These are phyloP conservation scores for Myotisia sp. DNA, from an alignment of 2,329 filamentous ascomycete species.

Conservation along the genomic window DNA sequence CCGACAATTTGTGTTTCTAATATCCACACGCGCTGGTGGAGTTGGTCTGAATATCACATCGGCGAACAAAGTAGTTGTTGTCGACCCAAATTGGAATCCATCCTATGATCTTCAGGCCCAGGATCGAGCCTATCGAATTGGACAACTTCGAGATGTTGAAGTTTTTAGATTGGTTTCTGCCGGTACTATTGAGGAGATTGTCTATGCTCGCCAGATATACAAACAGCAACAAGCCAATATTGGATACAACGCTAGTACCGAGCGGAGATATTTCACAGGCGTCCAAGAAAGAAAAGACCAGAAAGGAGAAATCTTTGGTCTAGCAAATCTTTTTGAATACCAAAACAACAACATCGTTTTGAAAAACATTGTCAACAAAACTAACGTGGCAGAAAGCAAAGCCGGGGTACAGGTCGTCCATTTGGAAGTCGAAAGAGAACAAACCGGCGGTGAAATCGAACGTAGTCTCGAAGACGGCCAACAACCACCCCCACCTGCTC, in stretches of 20 bases:
- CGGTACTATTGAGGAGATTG: constrained; percentile 91
- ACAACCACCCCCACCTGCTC: constrained; percentile 10
- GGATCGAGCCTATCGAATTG: constrained; percentile 90
- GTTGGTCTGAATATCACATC: constrained; percentile 93
- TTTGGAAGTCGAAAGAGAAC: constrained; percentile 51
- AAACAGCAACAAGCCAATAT: constrained; percentile 99
- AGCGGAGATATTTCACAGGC: constrained; percentile 88
- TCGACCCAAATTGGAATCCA: constrained; percentile 97
- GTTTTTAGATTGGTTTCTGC: constrained; percentile 83
- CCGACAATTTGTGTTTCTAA: constrained; percentile 82
- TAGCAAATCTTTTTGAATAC: constrained; percentile 74
- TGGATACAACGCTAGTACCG: constrained; percentile 80
- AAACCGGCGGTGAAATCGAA: constrained; percentile 26
- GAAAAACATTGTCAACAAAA: constrained; percentile 95
- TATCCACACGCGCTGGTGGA: constrained; percentile 84
- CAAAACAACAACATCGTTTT: constrained; percentile 66
- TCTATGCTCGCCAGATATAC: constrained; percentile 94
- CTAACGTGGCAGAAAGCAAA: constrained; percentile 85
- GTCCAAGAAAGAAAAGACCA: constrained; percentile 70
- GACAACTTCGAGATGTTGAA: constrained; percentile 82
- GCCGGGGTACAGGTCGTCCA: constrained; percentile 70
- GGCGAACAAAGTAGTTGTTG: constrained; percentile 93
- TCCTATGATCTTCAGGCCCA: constrained; percentile 90
- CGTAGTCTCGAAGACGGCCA: constrained; percentile 12
- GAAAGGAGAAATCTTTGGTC: constrained; percentile 87